Evolutionary conservation across 768 basidiomycete genomes (phyloP).

Genomic region (Lactarius psammicola): DNA sequence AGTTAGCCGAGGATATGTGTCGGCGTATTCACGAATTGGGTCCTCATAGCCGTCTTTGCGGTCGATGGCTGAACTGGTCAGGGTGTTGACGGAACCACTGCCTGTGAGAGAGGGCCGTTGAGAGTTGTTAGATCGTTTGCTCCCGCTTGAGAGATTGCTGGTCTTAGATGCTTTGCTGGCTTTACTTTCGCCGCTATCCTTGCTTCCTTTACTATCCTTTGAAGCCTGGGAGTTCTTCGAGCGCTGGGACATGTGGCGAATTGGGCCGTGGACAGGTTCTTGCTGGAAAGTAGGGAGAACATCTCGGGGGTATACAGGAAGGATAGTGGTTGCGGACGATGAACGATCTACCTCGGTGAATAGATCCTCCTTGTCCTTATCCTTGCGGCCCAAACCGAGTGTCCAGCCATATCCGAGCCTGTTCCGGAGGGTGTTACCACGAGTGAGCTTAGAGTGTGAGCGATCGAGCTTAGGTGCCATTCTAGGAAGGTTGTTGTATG

Average conservation of each 20-base stretch:
- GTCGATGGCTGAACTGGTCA: constrained; percentile 30
- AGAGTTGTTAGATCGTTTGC: constrained; percentile 21
- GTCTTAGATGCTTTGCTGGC: constrained; percentile 19
- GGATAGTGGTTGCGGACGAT: constrained; percentile 25
- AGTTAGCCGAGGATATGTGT: constrained; percentile 28
- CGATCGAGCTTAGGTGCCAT: constrained; percentile 28
- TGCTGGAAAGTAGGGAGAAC: constrained; percentile 9
- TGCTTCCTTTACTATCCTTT: constrained; percentile 10
- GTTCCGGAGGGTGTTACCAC: constrained; percentile 15
- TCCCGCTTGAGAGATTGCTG: constrained; percentile 25
- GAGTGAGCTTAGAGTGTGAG: constrained; percentile 27
- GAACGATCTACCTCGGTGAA: constrained; percentile 22
- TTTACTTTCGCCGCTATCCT: constrained; percentile 2
- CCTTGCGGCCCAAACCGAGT: constrained; percentile 24
- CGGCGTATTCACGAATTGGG: constrained; percentile 26
- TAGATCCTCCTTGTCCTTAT: constrained; percentile 28
- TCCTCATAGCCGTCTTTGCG: constrained; percentile 32
- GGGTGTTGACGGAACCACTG: constrained; percentile 29
- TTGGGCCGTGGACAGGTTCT: constrained; percentile 15
- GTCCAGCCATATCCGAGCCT: constrained; percentile 30
- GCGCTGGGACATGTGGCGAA: constrained; percentile 26
- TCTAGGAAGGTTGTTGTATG: constrained; percentile 26
- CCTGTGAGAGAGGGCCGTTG: constrained; percentile 25
- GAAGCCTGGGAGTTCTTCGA: constrained; percentile 23
- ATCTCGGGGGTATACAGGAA: constrained; percentile 28